Conservation (phyloP, 1,284 basidiomycete genomes). For the Cryptococcus neoformans region DNA sequence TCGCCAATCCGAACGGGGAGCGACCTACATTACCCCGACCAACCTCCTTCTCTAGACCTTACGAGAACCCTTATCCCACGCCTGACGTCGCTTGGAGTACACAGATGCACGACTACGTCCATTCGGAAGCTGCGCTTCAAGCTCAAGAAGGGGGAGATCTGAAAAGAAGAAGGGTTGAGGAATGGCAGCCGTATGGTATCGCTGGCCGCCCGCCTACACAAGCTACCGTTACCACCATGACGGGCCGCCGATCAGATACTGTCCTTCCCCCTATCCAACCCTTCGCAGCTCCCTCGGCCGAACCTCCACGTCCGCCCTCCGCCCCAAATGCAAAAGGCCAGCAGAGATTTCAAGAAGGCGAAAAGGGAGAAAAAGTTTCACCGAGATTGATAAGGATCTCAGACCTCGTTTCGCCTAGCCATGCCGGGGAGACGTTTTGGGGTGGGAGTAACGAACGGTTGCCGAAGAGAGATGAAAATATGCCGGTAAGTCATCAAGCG, state of each 20-base stretch:
- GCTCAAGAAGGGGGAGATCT: background rate
- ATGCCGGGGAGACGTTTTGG: background rate
- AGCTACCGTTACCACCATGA: background rate
- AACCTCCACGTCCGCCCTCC: conserved; percentile 5
- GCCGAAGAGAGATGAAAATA: background rate
- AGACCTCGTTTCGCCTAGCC: conserved; percentile 14
- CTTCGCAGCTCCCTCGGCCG: background rate
- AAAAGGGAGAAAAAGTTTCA: conserved; percentile 5
- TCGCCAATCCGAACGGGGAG: background rate
- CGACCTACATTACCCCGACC: conserved; percentile 9
- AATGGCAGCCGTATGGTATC: background rate
- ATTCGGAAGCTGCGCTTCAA: background rate
- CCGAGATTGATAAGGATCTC: conserved; percentile 16
- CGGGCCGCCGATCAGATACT: background rate
- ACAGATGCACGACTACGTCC: conserved; percentile 10
- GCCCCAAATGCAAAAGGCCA: conserved; percentile 6
- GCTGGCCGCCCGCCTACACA: background rate
- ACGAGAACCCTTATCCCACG: conserved; percentile 18
- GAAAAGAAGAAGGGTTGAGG: conserved; percentile 8
- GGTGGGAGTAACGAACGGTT: background rate
- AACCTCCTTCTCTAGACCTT: conserved; percentile 7
- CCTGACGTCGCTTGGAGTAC: conserved; percentile 12
- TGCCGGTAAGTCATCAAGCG: background rate
- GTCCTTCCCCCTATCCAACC: conserved; percentile 11
- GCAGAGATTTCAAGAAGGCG: background rate